A percentile compares a stretch with the other conserved stretches of the same genome.
These are phyloP conservation scores for Omphalea diandra DNA, from an alignment of 441 rosid species.

Conservation along the genomic window DNA sequence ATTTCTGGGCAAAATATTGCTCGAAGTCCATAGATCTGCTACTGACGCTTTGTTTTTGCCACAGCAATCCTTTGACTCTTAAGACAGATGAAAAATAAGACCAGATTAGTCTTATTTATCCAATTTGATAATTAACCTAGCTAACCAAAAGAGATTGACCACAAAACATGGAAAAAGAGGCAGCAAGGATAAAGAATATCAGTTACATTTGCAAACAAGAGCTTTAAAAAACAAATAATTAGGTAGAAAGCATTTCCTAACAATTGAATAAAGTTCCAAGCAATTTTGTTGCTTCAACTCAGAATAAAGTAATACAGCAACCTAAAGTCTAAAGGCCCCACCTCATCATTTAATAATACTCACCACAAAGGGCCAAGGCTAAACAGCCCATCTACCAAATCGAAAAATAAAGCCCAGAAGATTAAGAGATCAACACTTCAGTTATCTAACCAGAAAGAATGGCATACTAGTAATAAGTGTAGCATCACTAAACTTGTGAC, in stretches of 20 bases:
- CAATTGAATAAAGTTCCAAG: conserved; percentile 3
- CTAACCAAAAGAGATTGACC: neutral
- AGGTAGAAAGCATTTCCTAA: neutral
- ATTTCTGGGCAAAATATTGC: conserved; percentile 46
- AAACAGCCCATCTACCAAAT: neutral
- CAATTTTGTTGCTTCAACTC: conserved; percentile 13
- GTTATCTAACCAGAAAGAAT: conserved; percentile 7
- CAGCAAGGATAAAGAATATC: neutral
- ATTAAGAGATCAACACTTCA: conserved; percentile 21
- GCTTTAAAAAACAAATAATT: neutral
- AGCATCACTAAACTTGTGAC: neutral
- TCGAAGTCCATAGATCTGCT: conserved; percentile 44
- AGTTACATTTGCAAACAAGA: neutral
- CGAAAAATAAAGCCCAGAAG: neutral
- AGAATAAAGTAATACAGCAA: neutral
- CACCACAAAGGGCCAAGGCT: conserved; percentile 2
- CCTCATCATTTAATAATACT: conserved; percentile 4
- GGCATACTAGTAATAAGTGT: neutral
- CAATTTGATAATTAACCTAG: neutral
- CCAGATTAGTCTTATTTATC: conserved; percentile 14
- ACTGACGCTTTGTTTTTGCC: neutral
- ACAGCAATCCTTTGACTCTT: conserved; percentile 21
- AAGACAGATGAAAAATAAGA: conserved; percentile 13
- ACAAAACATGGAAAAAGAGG: neutral
- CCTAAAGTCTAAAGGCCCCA: conserved; percentile 26